These are phyloP conservation scores for Mollisiaceae sp. DNA, from an alignment of 2,329 filamentous ascomycete species.

Conservation along the genomic window DNA sequence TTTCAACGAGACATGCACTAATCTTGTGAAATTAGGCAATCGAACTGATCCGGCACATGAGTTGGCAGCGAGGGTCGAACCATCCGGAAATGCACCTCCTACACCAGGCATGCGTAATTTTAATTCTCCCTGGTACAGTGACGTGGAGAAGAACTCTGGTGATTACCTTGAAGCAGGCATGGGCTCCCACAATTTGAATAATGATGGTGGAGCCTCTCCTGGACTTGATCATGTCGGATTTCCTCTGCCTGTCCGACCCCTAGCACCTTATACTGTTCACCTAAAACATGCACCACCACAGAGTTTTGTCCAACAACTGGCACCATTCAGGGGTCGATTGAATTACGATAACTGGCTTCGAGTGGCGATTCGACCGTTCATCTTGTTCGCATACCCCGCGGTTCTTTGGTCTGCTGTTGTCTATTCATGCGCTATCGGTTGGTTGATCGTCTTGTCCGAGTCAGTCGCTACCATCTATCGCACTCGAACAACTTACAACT, in stretches of 20 bases:
- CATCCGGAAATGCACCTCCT: slow-evolving; percentile 33
- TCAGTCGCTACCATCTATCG: slow-evolving; percentile 82
- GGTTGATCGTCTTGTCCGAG: slow-evolving; percentile 94
- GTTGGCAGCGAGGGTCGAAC: slow-evolving; percentile 26
- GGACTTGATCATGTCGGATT: background rate
- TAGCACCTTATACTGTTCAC: slow-evolving; percentile 67
- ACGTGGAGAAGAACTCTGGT: slow-evolving; percentile 29
- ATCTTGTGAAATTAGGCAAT: background rate
- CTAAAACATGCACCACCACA: slow-evolving; percentile 70
- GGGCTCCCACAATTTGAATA: slow-evolving; percentile 16
- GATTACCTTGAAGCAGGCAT: slow-evolving; percentile 25
- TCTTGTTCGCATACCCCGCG: slow-evolving; percentile 85
- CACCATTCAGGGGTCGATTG: slow-evolving; percentile 78
- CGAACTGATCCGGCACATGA: background rate
- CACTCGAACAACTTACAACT: slow-evolving; percentile 72
- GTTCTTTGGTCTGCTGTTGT: slow-evolving; percentile 87
- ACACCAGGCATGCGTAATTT: slow-evolving; percentile 45
- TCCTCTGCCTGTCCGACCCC: slow-evolving; percentile 9
- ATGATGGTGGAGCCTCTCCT: slow-evolving; percentile 19
- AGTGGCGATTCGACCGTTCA: slow-evolving; percentile 78
- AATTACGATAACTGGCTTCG: slow-evolving; percentile 79
- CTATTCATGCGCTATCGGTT: slow-evolving; percentile 88
- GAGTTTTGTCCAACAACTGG: slow-evolving; percentile 76
- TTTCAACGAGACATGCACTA: background rate
- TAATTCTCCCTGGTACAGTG: slow-evolving; percentile 45